Conservation (phyloP, 2,329 filamentous ascomycete genomes). For the Cladosporium phlei region DNA sequence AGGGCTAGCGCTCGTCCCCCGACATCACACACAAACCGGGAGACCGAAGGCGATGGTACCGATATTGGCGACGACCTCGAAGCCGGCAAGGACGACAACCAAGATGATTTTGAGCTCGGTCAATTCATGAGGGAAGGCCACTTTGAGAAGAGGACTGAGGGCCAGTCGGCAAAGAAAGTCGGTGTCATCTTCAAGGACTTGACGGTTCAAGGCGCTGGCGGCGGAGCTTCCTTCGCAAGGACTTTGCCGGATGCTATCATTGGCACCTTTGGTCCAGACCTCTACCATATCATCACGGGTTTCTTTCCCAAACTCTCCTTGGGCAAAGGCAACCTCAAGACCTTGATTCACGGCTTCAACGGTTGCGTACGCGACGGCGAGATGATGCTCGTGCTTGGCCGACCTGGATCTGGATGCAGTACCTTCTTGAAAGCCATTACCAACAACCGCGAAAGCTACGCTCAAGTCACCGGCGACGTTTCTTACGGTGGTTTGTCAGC, state of each 20-base stretch:
- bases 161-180: slow-evolving; percentile 67
- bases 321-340: slow-evolving; percentile 46
- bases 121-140: slow-evolving; percentile 70
- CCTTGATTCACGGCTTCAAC: slow-evolving; percentile 62
- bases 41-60: slow-evolving; percentile 13
- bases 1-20: slow-evolving; percentile 18
- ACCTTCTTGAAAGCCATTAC: slow-evolving; percentile 73
- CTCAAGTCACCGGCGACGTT: slow-evolving; percentile 63
- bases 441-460: slow-evolving; percentile 64
- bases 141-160: slow-evolving; percentile 67
- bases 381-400: slow-evolving; percentile 68
- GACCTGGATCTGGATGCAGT: slow-evolving; percentile 69
- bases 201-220: slow-evolving; percentile 66
- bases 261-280: slow-evolving; percentile 74
- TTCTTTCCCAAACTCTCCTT: slow-evolving; percentile 51
- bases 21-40: slow-evolving; percentile 25
- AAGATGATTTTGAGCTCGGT: slow-evolving; percentile 62
- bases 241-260: slow-evolving; percentile 70
- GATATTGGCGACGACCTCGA: slow-evolving; percentile 35
- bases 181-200: slow-evolving; percentile 73
- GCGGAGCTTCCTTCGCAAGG: slow-evolving; percentile 62
- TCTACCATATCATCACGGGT: slow-evolving; percentile 59
- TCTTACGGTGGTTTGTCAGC: slow-evolving; percentile 68
- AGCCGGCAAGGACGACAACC: slow-evolving; percentile 44
- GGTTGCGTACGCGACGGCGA: slow-evolving; percentile 60